Evolutionary conservation across 176 grass and related monocot species (phyloP).

Genomic region (Musa acuminata): DNA sequence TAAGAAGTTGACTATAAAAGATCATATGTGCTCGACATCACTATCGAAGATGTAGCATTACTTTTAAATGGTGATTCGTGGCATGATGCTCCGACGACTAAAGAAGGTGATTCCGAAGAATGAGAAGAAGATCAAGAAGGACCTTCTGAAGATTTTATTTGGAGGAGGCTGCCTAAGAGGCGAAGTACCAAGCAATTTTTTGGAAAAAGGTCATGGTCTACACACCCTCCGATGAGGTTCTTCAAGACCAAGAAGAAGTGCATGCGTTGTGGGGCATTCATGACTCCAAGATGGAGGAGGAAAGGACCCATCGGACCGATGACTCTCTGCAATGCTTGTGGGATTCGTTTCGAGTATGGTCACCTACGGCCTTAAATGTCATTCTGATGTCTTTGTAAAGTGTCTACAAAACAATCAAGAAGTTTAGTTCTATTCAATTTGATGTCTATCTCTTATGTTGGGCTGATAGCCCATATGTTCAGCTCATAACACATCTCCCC

Average conservation of each 20-base stretch:
- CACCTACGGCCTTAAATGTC: neutral
- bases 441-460: too few species aligned
- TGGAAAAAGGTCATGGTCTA: neutral
- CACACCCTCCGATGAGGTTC: neutral
- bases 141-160: neutral
- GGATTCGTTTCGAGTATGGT: neutral
- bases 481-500: too few species aligned
- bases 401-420: too few species aligned
- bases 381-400: too few species aligned
- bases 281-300: neutral
- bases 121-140: neutral
- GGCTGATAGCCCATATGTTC: too few species aligned
- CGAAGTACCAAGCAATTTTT: neutral
- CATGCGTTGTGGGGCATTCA: neutral
- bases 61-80: neutral
- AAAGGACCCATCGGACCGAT: neutral
- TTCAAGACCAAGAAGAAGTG: neutral
- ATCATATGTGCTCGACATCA: neutral
- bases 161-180: neutral
- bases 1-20: neutral
- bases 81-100: neutral
- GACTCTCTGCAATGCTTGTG: constrained; percentile 8
- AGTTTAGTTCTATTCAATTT: too few species aligned
- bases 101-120: neutral
- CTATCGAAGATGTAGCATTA: neutral